These are phyloP conservation scores for Tausonia pullulans DNA, from an alignment of 1,284 basidiomycete genomes.

Conservation along the genomic window DNA sequence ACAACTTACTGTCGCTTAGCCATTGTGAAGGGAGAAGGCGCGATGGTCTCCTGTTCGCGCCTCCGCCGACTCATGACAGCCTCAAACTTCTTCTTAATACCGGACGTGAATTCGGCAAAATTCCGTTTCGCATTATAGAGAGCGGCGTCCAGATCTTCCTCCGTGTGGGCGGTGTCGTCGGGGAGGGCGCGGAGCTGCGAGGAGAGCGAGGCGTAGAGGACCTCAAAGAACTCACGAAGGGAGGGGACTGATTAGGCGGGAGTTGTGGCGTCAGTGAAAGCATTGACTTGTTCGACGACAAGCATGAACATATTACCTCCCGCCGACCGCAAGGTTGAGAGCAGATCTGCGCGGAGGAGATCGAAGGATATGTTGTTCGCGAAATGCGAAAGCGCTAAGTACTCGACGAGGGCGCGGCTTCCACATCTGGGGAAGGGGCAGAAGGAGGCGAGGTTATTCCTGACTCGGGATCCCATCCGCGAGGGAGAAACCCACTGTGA, in stretches of 20 bases:
- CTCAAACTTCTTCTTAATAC: too few species aligned
- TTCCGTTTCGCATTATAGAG: too few species aligned
- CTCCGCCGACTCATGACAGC: too few species aligned
- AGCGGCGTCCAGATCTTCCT: too few species aligned
- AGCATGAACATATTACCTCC: neutral
- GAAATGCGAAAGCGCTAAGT: constrained; percentile 5
- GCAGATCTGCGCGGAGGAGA: neutral
- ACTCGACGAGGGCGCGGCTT: neutral
- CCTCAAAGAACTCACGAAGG: constrained; percentile 1
- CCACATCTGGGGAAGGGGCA: neutral
- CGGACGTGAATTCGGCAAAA: too few species aligned
- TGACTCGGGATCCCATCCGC: neutral
- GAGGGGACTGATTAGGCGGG: neutral
- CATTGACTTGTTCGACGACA: too few species aligned
- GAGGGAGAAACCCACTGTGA: neutral
- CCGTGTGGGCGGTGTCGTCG: neutral
- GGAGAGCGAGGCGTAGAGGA: neutral
- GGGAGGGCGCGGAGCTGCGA: neutral
- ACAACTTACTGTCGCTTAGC: too few species aligned
- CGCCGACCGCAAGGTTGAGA: neutral
- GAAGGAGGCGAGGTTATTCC: neutral
- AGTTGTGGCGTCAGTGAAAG: neutral
- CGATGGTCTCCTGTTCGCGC: too few species aligned
- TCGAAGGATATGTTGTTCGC: neutral
- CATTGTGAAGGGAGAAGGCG: too few species aligned